Percentiles rank a stretch among this genome's conserved stretches.
These are phyloP conservation scores for Lophium mytilinum DNA, from an alignment of 495 filamentous ascomycete genomes.

Conservation along the genomic window DNA sequence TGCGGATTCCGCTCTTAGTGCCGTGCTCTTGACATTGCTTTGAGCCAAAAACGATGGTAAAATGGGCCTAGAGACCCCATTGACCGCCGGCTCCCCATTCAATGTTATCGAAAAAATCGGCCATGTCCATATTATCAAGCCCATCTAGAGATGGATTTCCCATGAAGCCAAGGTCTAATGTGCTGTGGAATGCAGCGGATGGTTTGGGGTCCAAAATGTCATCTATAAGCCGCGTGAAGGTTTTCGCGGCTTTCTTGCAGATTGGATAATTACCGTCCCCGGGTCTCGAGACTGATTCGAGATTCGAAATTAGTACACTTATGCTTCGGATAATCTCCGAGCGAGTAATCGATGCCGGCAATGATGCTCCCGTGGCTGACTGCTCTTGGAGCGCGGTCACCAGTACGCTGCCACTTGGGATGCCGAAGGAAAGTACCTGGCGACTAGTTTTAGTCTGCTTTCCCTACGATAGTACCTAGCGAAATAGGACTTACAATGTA, in stretches of 20 bases:
- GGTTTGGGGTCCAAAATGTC: constrained; percentile 7
- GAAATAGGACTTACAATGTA: not conserved
- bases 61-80: not conserved
- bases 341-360: constrained; percentile 5
- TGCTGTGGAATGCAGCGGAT: not conserved
- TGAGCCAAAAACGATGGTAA: too few species aligned
- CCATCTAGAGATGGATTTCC: not conserved
- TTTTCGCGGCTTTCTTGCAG: constrained; percentile 7
- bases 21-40: too few species aligned
- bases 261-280: constrained; percentile 10
- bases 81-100: constrained; percentile 6
- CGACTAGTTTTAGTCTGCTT: too few species aligned
- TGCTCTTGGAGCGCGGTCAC: constrained; percentile 10
- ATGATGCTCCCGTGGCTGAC: not conserved
- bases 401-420: constrained; percentile 7
- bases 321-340: constrained; percentile 9
- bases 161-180: not conserved
- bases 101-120: not conserved
- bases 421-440: constrained; percentile 6
- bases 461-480: not conserved
- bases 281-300: not conserved
- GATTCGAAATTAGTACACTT: constrained; percentile 8
- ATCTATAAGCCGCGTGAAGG: constrained; percentile 8
- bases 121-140: constrained; percentile 7
- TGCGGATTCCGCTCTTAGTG: too few species aligned